These are phyloP conservation scores for Oryza nivara DNA, from an alignment of 176 grass and related monocot genomes.

Conservation along the genomic window DNA sequence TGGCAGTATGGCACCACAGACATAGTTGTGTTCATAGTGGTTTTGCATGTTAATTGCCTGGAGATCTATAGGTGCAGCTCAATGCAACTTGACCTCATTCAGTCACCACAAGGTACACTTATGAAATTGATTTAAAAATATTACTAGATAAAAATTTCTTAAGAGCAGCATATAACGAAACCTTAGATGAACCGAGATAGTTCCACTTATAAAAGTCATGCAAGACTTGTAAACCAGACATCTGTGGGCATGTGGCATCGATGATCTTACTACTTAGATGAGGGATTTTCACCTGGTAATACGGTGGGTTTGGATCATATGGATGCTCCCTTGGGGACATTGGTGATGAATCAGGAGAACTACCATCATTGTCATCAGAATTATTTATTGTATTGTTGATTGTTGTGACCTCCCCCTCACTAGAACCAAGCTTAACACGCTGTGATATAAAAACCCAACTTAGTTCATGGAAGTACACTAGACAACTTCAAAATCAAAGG, in stretches of 20 bases:
- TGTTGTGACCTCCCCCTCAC: conserved; percentile 54
- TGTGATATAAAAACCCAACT: conserved; percentile 41
- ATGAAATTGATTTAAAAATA: neutral
- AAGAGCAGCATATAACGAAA: conserved; percentile 14
- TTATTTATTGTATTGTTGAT: conserved; percentile 57
- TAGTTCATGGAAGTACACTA: conserved; percentile 38
- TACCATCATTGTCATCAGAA: conserved; percentile 59
- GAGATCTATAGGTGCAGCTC: neutral
- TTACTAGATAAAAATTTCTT: neutral
- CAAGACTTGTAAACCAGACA: neutral
- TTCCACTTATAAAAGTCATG: neutral
- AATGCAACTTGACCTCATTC: neutral
- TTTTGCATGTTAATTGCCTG: neutral
- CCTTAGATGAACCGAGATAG: neutral
- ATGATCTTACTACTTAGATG: conserved; percentile 21
- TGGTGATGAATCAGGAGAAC: conserved; percentile 80
- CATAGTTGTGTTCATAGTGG: neutral
- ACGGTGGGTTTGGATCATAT: conserved; percentile 52
- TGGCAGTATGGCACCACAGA: neutral
- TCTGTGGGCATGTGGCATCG: neutral
- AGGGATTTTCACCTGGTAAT: conserved; percentile 59
- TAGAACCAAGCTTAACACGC: conserved; percentile 61
- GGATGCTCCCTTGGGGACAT: conserved; percentile 46
- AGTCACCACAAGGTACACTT: neutral
- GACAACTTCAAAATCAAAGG: conserved; percentile 34